Base-by-base conservation (phyloP, 805 yeast species). In the Spathaspora gorwiae region DNA sequence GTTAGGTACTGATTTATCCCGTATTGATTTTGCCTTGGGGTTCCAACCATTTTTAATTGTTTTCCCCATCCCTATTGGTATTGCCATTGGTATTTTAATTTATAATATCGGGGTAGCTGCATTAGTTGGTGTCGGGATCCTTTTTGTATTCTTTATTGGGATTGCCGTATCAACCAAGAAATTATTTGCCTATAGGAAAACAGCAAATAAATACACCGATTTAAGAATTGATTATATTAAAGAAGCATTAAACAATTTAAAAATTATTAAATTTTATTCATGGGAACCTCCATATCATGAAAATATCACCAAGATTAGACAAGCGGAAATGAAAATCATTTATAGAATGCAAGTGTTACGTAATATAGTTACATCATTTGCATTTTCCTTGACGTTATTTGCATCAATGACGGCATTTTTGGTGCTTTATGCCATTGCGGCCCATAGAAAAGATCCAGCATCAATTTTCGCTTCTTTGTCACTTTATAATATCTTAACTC, bases 221-320 rank as follows among this genome's bases (percentile, higher is more conserved):
- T 63, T 69, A 15, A 81, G 98, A 57, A 88, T 90, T 19, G 74
- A 80, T 39, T 72, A 79, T 40, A 81, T 89, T 61, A 84, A 87
- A 52, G 98, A 90, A 62, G 79, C 89, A 27, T 70, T 90, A 51
- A 81, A 78, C 57, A 81, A 85, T 52, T 78, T 90, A 75, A 87
- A 86, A 57, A 75, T 84, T 60, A 87, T 90, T 62, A 90, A 90
- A 67, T 86, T 78, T 61, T 90, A 90, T 61, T 87, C 95, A 1
- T 90, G 97, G 97, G 97, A 90, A 65, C 73, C 72, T 30, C 90
- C 97, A 0, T 90, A 88, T 60, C 73, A 73, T 44, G 61, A 73
- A 8, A 68, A 75, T 43, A 75, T 90, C 32, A 57, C 78, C 12
- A 73, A 70, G 10, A 70, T 79, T 26, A 78, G 97, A 60, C 55